These are phyloP conservation scores for Mycena vitilis DNA, from an alignment of 768 basidiomycete species.

Conservation along the genomic window DNA sequence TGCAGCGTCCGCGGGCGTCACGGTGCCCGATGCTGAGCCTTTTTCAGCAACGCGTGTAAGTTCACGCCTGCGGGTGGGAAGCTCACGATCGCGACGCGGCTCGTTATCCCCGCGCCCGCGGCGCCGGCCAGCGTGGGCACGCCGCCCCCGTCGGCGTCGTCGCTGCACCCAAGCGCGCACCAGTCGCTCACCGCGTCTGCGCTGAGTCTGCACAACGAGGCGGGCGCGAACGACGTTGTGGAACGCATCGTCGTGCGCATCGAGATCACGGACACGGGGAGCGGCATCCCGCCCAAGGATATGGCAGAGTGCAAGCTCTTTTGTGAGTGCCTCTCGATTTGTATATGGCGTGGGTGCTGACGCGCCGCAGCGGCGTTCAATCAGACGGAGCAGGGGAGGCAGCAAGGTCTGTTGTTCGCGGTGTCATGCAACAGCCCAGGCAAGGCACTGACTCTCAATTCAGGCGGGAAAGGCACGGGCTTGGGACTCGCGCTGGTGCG, in stretches of 20 bases:
- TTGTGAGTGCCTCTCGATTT: slow-evolving; percentile 49
- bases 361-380: slow-evolving; percentile 62
- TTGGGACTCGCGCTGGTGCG: slow-evolving; percentile 68
- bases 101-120: slow-evolving; percentile 48
- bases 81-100: slow-evolving; percentile 66
- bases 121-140: not conserved
- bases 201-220: slow-evolving; percentile 30
- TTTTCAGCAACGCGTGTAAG: slow-evolving; percentile 64
- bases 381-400: slow-evolving; percentile 67
- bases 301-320: slow-evolving; percentile 70
- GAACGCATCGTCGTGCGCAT: slow-evolving; percentile 74
- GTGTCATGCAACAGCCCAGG: not conserved
- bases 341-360: not conserved
- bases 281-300: slow-evolving; percentile 70
- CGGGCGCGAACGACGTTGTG: slow-evolving; percentile 35
- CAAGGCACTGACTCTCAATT: not conserved
- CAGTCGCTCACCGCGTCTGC: slow-evolving; percentile 20
- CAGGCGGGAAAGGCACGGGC: slow-evolving; percentile 61
- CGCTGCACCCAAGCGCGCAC: slow-evolving; percentile 12
- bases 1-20: not conserved
- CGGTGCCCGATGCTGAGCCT: not conserved
- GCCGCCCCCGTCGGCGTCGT: not conserved
- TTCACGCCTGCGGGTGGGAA: slow-evolving; percentile 67
- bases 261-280: slow-evolving; percentile 74
- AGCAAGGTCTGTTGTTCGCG: slow-evolving; percentile 38